These are phyloP conservation scores for Pythium aphanidermatum DNA, from an alignment of 352 stramenopile genomes.

Conservation along the genomic window DNA sequence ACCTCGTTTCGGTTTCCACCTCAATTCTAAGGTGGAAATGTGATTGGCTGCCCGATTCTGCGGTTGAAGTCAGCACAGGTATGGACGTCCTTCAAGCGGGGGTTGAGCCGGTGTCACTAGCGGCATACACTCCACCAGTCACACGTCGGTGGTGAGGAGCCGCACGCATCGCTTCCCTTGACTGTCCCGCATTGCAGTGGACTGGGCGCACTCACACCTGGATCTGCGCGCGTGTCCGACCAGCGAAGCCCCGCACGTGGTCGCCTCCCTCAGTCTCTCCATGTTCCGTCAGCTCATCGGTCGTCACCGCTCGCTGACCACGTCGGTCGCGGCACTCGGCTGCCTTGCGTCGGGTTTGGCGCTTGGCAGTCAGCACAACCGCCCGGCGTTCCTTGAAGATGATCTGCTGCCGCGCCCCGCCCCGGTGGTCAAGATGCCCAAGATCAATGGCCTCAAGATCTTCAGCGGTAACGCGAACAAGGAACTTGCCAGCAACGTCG, in stretches of 20 bases:
- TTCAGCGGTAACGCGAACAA: constrained; percentile 98
- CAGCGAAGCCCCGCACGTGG: too few species aligned
- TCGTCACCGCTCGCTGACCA: constrained; percentile 40
- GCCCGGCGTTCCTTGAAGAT: constrained; percentile 44
- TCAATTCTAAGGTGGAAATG: constrained; percentile 2
- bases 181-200: constrained; percentile 7
- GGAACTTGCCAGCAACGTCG: constrained; percentile 95
- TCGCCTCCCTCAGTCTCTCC: constrained; percentile 1
- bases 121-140: constrained; percentile 21
- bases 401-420: constrained; percentile 36
- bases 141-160: background rate
- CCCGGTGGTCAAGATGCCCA: constrained; percentile 78
- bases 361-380: constrained; percentile 32
- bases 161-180: constrained; percentile 5
- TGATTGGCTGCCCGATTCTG: constrained; percentile 6
- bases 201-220: background rate
- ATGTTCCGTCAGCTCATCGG: constrained; percentile 75
- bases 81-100: too few species aligned
- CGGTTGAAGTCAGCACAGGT: constrained; percentile 5
- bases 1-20: too few species aligned
- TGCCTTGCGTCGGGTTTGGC: constrained; percentile 35
- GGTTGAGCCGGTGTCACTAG: background rate
- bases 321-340: constrained; percentile 41
- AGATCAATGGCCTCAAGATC: constrained; percentile 94
- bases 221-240: constrained; percentile 8